Percentiles rank a stretch among this genome's conserved stretches.
These are phyloP conservation scores for Aethionema arabicum DNA, from an alignment of 345 rosid genomes.

Conservation along the genomic window DNA sequence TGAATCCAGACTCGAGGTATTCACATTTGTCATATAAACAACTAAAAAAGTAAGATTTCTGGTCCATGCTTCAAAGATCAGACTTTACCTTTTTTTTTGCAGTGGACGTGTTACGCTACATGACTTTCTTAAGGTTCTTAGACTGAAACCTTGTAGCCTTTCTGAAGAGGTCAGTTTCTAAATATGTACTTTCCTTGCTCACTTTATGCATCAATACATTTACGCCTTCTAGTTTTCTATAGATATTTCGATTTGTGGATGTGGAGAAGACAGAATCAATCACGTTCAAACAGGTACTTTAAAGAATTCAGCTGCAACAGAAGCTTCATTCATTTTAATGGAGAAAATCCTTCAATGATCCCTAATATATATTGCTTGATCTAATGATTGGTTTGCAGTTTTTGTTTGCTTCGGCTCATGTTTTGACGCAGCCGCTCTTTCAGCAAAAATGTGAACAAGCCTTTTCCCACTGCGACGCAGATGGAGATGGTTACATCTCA, in stretches of 20 bases:
- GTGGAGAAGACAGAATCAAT: slow-evolving; percentile 70
- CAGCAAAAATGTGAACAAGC: slow-evolving; percentile 64
- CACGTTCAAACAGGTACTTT: slow-evolving; percentile 82
- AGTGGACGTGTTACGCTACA: slow-evolving; percentile 69
- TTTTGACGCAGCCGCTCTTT: slow-evolving; percentile 64
- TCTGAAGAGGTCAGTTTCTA: slow-evolving; percentile 61
- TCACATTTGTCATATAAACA: slow-evolving; percentile 24
- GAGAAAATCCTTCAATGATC: neutral
- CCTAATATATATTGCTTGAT: neutral
- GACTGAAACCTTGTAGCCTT: slow-evolving; percentile 58
- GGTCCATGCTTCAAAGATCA: slow-evolving; percentile 12
- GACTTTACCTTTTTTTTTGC: slow-evolving; percentile 32
- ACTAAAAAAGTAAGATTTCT: neutral
- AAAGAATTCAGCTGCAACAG: slow-evolving; percentile 4
- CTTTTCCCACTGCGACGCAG: slow-evolving; percentile 54
- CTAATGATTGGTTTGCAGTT: slow-evolving; percentile 54
- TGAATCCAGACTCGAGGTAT: slow-evolving; percentile 90
- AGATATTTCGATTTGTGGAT: slow-evolving; percentile 86
- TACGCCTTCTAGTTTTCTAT: slow-evolving; percentile 29
- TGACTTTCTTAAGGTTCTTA: slow-evolving; percentile 60
- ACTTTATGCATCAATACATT: slow-evolving; percentile 1
- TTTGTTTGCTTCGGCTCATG: slow-evolving; percentile 75
- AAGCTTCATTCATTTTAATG: slow-evolving; percentile 4
- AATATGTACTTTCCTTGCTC: neutral
- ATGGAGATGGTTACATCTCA: slow-evolving; percentile 49